A percentile compares a stretch with the other conserved stretches of the same genome.
phyloP scores from a whole-genome alignment of 2,329 filamentous ascomycete species.

The Monosporascus cannonballus region DNA sequence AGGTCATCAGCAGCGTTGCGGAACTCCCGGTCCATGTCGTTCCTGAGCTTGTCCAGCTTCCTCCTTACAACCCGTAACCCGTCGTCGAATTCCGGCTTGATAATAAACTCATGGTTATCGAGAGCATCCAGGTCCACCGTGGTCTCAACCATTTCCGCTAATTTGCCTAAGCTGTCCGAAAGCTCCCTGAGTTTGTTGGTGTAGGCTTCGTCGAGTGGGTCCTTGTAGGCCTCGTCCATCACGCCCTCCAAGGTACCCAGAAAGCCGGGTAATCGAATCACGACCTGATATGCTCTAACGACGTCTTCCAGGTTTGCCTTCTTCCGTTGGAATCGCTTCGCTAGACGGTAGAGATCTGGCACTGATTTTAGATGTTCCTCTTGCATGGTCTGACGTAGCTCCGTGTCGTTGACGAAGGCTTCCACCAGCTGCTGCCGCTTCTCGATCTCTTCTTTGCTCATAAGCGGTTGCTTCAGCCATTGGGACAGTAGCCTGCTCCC shows the following conservation, averaged over 20 bases:
- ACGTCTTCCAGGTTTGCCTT: slow-evolving; percentile 93
- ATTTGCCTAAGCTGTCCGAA: slow-evolving; percentile 71
- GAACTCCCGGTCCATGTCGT: slow-evolving; percentile 81
- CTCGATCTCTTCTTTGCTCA: slow-evolving; percentile 85
- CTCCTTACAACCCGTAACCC: slow-evolving; percentile 79
- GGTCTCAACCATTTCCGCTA: slow-evolving; percentile 98
- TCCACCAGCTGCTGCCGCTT: slow-evolving; percentile 90
- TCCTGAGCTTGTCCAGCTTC: slow-evolving; percentile 78
- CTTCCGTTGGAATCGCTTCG: slow-evolving; percentile 91
- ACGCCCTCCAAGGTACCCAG: slow-evolving; percentile 83
- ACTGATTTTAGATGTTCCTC: slow-evolving; percentile 91
- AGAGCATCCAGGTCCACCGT: slow-evolving; percentile 93
- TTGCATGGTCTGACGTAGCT: slow-evolving; percentile 91
- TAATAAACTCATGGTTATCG: slow-evolving; percentile 96
- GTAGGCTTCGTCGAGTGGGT: slow-evolving; percentile 80
- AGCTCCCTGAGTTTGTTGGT: slow-evolving; percentile 74
- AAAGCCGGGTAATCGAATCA: slow-evolving; percentile 86
- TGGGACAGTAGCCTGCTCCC: slow-evolving; percentile 86
- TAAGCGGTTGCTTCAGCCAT: slow-evolving; percentile 96
- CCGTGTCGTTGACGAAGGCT: slow-evolving; percentile 88
- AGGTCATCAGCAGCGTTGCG: slow-evolving; percentile 71
- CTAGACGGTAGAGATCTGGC: slow-evolving; percentile 86
- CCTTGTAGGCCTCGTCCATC: slow-evolving; percentile 91
- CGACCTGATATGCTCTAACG: slow-evolving; percentile 88
- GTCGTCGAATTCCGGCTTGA: slow-evolving; percentile 97